phyloP scores from a whole-genome alignment of 1,139 yeast species.

The Blastobotrys persicus region DNA sequence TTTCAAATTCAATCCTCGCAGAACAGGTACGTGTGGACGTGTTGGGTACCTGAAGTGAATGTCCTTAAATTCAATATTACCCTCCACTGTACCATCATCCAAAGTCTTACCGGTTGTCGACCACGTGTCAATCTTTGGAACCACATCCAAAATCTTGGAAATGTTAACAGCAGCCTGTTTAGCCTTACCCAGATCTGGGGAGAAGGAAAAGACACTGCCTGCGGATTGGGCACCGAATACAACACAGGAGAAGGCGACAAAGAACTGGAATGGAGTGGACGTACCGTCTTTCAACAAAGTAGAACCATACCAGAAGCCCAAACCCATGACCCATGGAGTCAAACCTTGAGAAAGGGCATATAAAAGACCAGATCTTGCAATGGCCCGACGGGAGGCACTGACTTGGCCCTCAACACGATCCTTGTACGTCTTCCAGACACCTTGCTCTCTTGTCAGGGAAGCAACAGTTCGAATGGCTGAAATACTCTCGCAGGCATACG shows the following conservation, averaged over 20 bases:
- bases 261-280: constrained; percentile 34
- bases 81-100: constrained; percentile 40
- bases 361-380: constrained; percentile 33
- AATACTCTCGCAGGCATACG: constrained; percentile 39
- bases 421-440: constrained; percentile 33
- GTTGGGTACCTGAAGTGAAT: constrained; percentile 83
- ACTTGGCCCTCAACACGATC: constrained; percentile 35
- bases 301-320: constrained; percentile 43
- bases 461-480: constrained; percentile 40
- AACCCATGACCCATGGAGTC: constrained; percentile 40
- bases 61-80: constrained; percentile 60
- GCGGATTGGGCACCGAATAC: constrained; percentile 84
- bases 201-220: constrained; percentile 84
- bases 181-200: constrained; percentile 60
- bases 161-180: constrained; percentile 68
- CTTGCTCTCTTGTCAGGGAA: constrained; percentile 39
- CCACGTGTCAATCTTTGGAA: constrained; percentile 54
- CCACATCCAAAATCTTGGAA: constrained; percentile 67
- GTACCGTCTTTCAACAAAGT: constrained; percentile 31
- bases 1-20: constrained; percentile 61
- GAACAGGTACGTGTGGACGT: constrained; percentile 69
- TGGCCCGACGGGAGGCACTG: constrained; percentile 28
- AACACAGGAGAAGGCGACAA: constrained; percentile 46
- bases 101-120: constrained; percentile 55
- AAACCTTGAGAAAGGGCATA: constrained; percentile 39